Evolutionary conservation across 305 asterid genomes (phyloP), one percentile per base, ranked within the genome.

Genomic region (Fraxinus latifolia): DNA sequence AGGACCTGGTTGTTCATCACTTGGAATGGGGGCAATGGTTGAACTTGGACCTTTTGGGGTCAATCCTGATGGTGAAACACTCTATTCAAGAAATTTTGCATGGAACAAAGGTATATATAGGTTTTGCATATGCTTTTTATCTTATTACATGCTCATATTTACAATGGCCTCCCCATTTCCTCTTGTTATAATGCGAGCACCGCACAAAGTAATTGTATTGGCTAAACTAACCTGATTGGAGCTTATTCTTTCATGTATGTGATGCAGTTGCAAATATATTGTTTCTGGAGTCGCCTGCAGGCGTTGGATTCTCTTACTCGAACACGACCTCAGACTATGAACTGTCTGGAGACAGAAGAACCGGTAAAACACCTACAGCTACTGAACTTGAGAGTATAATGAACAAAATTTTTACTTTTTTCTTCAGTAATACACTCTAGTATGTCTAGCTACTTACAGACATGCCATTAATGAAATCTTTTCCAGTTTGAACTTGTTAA

Each of bases 1-100:
- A 87, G 90, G 90, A 32, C 90, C 90, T 27, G 90, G 89, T 2
- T 85, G 89, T 78, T 88, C 90, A 68, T 88, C 90, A 34, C 84
- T 88, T n/a, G 90, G 90, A 4, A 68, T 67, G 55, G 90, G 90
- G 7, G 90, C 89, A 37, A 75, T 88, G 87, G 58, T 31, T 7
- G 90, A 88, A 73, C 67, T 88, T 55, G 90, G 89, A 5, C 89
- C 90, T 68, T 85, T 88, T 71, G 87, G 89, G 25, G 87, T 88
- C 14, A 79, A 85, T 7, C 89, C 87, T 32, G 89, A 88, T 82
- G 89, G 87, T 0, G 82, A 55, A 83, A 87, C 87, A 2, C 89
- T 87, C 39, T 87, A 87, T 58, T 75, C 74, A 8, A 87, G 87
- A 74, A 71, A 25, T 72, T 80, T 55, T 80, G 79, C 88, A 3